Evolutionary conservation across 768 basidiomycete species (phyloP), one percentile per base, ranked within the genome.

Genomic region (Lyophyllum decastes): DNA sequence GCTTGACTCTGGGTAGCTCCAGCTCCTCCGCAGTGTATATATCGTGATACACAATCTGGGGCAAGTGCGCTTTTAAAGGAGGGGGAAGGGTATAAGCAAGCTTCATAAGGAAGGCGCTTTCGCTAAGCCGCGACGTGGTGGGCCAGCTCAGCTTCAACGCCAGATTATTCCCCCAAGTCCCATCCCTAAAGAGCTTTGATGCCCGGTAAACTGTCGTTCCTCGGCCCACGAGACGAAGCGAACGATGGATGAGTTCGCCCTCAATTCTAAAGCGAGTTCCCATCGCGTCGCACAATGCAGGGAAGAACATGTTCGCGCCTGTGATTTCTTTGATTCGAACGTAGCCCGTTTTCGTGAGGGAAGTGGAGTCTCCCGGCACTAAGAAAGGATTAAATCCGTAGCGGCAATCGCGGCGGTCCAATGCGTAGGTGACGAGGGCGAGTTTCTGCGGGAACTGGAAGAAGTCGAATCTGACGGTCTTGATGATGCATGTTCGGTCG

Each of bases 401-500:
- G 17, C 49, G 30, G 26, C 16, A 38, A 8, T 22, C 48, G 40
- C 46, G 55, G 10, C 33, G 16, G n/a, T 48, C 52, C 4, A 70
- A 25, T 2, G 63, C 65, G 51, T 61, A 69, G 12, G 64, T 43
- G 9, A 64, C 52, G 17, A 70, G 60, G 2, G 69, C 66, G 12
- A 73, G 61, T 2, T 47, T 45, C 6, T 60, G 22, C 16, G 60
- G 58, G 0, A 61, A 44, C 17, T 64, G 22, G 3, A 52, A 24
- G 38, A 70, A 63, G 47, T 69, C 34, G 55, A 71, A 73, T 9
- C 24, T 11, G 2, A n/a, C 34, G 9, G 64, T 54, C 19, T 56
- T 60, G 19, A 67, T 54, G 5, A 66, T 54, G n/a, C 67, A 66
- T 14, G 57, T 46, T 7, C 68, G 55, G 57, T 73, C 70, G 40